These are phyloP conservation scores for Talaromyces sp. DNA, from an alignment of 2,329 filamentous ascomycete genomes.

Conservation along the genomic window DNA sequence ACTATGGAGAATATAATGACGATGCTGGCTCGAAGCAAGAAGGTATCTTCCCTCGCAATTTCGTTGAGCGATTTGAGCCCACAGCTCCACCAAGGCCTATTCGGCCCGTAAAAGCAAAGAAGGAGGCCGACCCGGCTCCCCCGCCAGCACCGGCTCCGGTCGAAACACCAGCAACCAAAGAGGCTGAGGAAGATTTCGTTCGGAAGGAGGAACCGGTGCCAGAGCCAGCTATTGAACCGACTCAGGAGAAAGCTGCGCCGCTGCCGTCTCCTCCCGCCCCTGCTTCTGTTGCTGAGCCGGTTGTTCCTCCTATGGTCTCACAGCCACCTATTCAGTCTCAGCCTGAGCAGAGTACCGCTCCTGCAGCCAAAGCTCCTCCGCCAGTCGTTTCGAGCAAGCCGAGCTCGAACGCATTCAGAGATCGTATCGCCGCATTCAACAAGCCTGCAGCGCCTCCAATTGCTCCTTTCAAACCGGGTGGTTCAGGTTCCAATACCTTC, in stretches of 20 bases:
- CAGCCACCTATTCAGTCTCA: conserved; percentile 28
- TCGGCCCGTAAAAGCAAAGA: conserved; percentile 65
- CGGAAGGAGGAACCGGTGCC: conserved; percentile 27
- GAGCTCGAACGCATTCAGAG: conserved; percentile 72
- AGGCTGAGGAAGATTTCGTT: conserved; percentile 37
- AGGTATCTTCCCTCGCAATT: conserved; percentile 93
- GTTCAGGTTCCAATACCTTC: conserved; percentile 62
- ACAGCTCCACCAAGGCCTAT: conserved; percentile 80
- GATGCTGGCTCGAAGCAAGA: conserved; percentile 68
- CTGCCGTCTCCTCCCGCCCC: conserved; percentile 22
- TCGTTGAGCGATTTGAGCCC: conserved; percentile 94
- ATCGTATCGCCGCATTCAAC: conserved; percentile 97
- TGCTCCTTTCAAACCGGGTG: conserved; percentile 81
- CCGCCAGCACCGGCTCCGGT: conserved; percentile 33
- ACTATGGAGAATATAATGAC: conserved; percentile 80
- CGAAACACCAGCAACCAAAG: conserved; percentile 25
- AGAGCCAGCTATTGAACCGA: conserved; percentile 22
- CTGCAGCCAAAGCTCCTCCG: conserved; percentile 58
- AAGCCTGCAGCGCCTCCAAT: conserved; percentile 79
- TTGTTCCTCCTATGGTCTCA: conserved; percentile 24
- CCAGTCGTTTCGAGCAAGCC: conserved; percentile 69
- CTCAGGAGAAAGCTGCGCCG: conserved; percentile 22
- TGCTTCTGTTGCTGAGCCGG: conserved; percentile 25
- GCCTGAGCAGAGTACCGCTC: conserved; percentile 26
- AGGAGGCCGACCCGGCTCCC: conserved; percentile 49